Evolutionary conservation across 805 yeast species (phyloP), one percentile per base, ranked within the genome.

Genomic region (Wickerhamiella occidentalis): DNA sequence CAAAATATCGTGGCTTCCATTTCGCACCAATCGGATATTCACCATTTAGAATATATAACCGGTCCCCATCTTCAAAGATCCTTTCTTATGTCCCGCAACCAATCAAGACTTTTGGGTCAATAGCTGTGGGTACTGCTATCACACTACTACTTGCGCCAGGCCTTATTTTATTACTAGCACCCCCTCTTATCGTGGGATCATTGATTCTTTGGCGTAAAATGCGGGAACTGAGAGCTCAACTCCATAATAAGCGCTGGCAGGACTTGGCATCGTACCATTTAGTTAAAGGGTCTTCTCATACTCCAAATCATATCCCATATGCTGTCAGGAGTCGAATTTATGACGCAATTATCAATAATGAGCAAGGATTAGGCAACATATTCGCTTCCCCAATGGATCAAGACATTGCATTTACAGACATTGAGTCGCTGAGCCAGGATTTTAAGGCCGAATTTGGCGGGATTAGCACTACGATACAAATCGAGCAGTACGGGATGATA

Each of bases 401-500:
- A 19, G 30, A 22, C 18, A 22, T 49, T 6, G 9, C 36, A 8
- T 49, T 35, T 22, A 33, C 46, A 5, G 36, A 19, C 21, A 28
- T 45, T n/a, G 52, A 49, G 38, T 22, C 35, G 15, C 26, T 49
- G 23, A n/a, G 36, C 29, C 48, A 49, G 21, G 52, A 49, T n/a
- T 37, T 49, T 13, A 22, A 26, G 19, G 38, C 42, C 12, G 26
- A 30, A 6, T 25, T 37, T 15, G 13, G 19, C 4, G 52, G 52
- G 1, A 38, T 30, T 12, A 11, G 13, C 6, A 26, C 18, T 23
- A 5, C 40, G 1, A n/a, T 49, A 26, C 40, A 40, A 12, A 22
- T 49, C 6, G 35, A 36, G 21, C 33, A 29, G 38, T 49, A 45
- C 25, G 49, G 49, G 3, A 15, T 49, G 30, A n/a, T 40, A 6